Evolutionary conservation across 805 yeast genomes (phyloP).

Genomic region (Maudiozyma serrabonitensis): DNA sequence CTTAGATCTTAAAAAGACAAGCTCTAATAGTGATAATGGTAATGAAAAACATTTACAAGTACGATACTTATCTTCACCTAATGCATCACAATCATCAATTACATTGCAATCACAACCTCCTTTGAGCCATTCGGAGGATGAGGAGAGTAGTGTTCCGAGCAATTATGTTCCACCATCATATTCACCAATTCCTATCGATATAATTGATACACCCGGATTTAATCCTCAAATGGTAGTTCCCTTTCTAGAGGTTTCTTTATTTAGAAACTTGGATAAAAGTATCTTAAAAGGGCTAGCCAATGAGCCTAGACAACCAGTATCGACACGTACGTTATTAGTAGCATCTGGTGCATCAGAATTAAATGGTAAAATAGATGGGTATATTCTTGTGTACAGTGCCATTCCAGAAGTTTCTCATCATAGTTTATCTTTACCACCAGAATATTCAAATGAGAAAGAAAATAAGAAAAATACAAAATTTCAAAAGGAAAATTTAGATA

Average conservation of each 20-base stretch:
- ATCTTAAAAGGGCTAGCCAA: constrained; percentile 52
- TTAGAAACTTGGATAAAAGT: constrained; percentile 49
- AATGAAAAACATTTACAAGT: neutral
- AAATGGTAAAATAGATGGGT: constrained; percentile 69
- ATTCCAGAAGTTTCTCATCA: constrained; percentile 43
- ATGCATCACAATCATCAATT: neutral
- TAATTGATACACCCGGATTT: constrained; percentile 69
- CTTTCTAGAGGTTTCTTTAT: constrained; percentile 61
- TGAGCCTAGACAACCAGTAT: constrained; percentile 51
- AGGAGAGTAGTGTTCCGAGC: constrained; percentile 8
- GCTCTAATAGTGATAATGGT: neutral
- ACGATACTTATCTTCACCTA: neutral
- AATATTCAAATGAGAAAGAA: constrained; percentile 28
- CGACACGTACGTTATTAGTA: constrained; percentile 57
- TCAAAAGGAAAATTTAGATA: neutral
- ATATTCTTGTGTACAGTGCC: constrained; percentile 58
- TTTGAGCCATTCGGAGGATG: neutral
- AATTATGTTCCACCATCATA: constrained; percentile 40
- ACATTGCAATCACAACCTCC: neutral
- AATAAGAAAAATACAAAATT: constrained; percentile 1
- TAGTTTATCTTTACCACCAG: constrained; percentile 38
- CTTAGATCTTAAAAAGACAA: constrained; percentile 4
- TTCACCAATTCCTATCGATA: constrained; percentile 54
- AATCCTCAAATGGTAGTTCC: constrained; percentile 61
- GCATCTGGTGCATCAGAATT: constrained; percentile 75